Percentiles rank a stretch among this genome's conserved stretches.
phyloP scores from a whole-genome alignment of 106 monocot species.

The Triglochin maritima region DNA sequence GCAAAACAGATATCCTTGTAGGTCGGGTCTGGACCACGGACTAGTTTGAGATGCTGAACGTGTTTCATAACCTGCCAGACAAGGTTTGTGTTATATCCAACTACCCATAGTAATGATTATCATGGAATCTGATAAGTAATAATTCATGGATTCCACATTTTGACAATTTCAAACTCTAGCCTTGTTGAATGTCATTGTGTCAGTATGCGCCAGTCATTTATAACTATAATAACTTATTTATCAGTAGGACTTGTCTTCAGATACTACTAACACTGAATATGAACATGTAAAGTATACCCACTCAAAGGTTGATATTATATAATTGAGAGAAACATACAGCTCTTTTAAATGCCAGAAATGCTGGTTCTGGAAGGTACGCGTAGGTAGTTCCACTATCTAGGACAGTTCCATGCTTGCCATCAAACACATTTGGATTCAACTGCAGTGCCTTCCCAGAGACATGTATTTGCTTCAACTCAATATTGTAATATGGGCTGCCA shows the following conservation, averaged over 20 bases:
- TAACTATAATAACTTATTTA: neutral
- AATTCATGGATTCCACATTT: too few species aligned
- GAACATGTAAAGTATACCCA: neutral
- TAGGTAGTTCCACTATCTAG: conserved; percentile 99
- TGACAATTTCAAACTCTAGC: too few species aligned
- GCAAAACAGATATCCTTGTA: conserved; percentile 91
- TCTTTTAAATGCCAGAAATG: conserved; percentile 69
- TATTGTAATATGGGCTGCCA: conserved; percentile 97
- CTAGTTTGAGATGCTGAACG: conserved; percentile 34
- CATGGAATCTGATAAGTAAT: too few species aligned
- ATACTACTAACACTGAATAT: neutral
- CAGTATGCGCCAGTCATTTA: neutral
- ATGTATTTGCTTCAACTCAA: conserved; percentile 92
- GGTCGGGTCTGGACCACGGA: conserved; percentile 87
- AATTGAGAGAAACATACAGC: conserved; percentile 45
- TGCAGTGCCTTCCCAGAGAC: conserved; percentile 65
- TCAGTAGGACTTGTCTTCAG: neutral
- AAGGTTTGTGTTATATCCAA: neutral
- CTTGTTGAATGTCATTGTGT: too few species aligned
- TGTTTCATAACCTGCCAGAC: conserved; percentile 1
- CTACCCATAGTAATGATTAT: too few species aligned
- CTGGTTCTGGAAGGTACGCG: conserved; percentile 82
- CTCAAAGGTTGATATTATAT: neutral
- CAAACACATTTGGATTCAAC: conserved; percentile 58
- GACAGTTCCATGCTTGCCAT: conserved; percentile 85